Percentiles rank a stretch among this genome's conserved stretches.
phyloP scores from a whole-genome alignment of 2,329 filamentous ascomycete genomes.

The Ustilaginoidea virens region DNA sequence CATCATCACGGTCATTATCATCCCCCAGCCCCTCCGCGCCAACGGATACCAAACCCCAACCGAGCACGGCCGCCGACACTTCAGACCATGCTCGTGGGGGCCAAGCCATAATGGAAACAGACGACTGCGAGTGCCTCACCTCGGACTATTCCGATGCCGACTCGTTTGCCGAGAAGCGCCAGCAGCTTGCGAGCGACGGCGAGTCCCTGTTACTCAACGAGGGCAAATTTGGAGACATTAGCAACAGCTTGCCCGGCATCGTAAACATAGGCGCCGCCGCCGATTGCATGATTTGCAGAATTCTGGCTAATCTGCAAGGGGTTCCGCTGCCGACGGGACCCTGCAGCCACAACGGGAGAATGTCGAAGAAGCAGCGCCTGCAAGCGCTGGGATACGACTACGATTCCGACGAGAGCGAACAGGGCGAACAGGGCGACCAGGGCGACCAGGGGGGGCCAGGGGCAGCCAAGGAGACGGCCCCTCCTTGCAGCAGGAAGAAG shows the following conservation, averaged over 20 bases:
- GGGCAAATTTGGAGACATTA: conserved; percentile 17
- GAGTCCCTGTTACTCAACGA: conserved; percentile 22
- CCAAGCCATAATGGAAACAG: background rate
- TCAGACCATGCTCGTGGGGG: no score
- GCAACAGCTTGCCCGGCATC: conserved; percentile 18
- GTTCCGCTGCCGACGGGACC: background rate
- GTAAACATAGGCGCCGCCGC: conserved; percentile 1
- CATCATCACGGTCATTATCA: background rate
- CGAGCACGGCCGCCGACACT: no score
- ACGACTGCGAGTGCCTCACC: conserved; percentile 5
- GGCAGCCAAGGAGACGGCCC: background rate
- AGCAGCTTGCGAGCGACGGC: conserved; percentile 12
- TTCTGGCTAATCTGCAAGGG: conserved; percentile 3
- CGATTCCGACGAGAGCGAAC: conserved; percentile 8
- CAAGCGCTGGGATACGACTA: conserved; percentile 11
- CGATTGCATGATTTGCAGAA: conserved; percentile 6
- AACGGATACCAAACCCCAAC: no score
- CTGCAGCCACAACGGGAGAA: conserved; percentile 4
- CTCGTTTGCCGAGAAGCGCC: conserved; percentile 13
- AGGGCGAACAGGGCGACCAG: no score
- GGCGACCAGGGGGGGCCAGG: no score
- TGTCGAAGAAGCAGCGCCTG: conserved; percentile 9
- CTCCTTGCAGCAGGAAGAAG: conserved; percentile 2
- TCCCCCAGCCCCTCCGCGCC: no score
- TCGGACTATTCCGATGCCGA: conserved; percentile 16